Base-by-base conservation (phyloP, 768 basidiomycete genomes). In the Holtermanniella nyarrowii region DNA sequence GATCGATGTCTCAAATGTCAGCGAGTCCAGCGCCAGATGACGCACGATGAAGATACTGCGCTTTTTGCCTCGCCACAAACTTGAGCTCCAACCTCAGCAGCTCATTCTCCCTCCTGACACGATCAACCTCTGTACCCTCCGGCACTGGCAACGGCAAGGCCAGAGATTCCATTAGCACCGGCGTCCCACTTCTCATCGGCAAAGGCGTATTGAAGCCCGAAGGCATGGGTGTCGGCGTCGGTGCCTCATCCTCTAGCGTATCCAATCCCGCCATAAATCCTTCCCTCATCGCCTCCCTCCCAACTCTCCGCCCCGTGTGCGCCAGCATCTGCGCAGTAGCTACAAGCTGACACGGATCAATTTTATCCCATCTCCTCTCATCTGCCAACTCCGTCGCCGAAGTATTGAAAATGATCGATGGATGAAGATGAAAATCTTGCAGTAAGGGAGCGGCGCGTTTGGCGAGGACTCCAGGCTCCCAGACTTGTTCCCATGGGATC, bases 401-500 rank as follows among this genome's bases (percentile, higher is more conserved):
- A 56, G 85, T 82, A 41, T 78, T 77, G 76, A 79, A 79, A 47
- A 88, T 77, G 46, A 89, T 73, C 11, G 80, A 73, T 2, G 86
- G 82, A 69, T 89, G 86, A 53, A 86, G 80, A 25, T 79, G 76
- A 60, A 86, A 83, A 41, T 78, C 77, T 13, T 83, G 81, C 27
- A 89, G 74, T 40, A 90, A 70, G 16, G 77, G 76, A 13, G 49
- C 59, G 13, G 52, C 48, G 69, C 81, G 79, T 51, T 80, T 79
- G 46, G 84, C 77, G 50, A 91, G 79, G 55, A 82, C 78, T 48
- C 78, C 77, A 55, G 82, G 77, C 54, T 86, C 81, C 26, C 90
- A 72, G 5, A 77, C 80, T 3, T 81, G 74, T 46, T 79, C 77
- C 89, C 89, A 91, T 27, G 74, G 76, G 42, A 81, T 76, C n/a